phyloP scores from a whole-genome alignment of 345 rosid genomes.

The Sapria himalayana region DNA sequence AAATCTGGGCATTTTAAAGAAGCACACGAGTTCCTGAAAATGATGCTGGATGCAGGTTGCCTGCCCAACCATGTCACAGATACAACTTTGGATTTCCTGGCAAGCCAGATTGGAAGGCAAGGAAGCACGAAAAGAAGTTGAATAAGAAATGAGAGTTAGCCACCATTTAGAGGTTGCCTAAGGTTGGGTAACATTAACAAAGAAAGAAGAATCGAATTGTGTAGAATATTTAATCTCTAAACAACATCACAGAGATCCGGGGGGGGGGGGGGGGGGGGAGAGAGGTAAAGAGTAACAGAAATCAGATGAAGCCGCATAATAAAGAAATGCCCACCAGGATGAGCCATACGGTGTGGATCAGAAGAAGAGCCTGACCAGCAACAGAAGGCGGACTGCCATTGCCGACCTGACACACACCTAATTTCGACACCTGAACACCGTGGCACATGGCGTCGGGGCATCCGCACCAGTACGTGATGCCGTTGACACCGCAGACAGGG shows the following conservation, averaged over 20 bases:
- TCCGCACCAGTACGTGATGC: constrained; percentile 96
- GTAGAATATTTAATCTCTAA: too few species aligned
- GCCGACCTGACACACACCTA: constrained; percentile 59
- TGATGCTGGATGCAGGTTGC: constrained; percentile 64
- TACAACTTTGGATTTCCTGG: constrained; percentile 61
- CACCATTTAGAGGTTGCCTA: too few species aligned
- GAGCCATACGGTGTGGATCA: constrained; percentile 85
- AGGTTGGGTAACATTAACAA: too few species aligned
- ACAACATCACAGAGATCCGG: too few species aligned
- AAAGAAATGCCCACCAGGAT: constrained; percentile 71
- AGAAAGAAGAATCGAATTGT: too few species aligned
- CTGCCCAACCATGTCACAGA: constrained; percentile 68
- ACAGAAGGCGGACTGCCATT: constrained; percentile 50
- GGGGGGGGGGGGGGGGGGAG: too few species aligned
- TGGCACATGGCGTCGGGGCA: constrained; percentile 61
- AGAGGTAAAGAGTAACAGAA: not conserved
- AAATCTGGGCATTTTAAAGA: constrained; percentile 62
- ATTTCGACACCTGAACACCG: constrained; percentile 39
- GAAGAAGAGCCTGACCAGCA: constrained; percentile 72
- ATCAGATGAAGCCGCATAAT: constrained; percentile 53
- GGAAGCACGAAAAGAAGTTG: too few species aligned
- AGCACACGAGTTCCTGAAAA: constrained; percentile 45
- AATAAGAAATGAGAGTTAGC: too few species aligned
- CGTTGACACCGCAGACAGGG: constrained; percentile 76
- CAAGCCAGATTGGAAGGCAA: constrained; percentile 57